These are phyloP conservation scores for Leccinum imitatum DNA, from an alignment of 768 basidiomycete species.

Conservation along the genomic window DNA sequence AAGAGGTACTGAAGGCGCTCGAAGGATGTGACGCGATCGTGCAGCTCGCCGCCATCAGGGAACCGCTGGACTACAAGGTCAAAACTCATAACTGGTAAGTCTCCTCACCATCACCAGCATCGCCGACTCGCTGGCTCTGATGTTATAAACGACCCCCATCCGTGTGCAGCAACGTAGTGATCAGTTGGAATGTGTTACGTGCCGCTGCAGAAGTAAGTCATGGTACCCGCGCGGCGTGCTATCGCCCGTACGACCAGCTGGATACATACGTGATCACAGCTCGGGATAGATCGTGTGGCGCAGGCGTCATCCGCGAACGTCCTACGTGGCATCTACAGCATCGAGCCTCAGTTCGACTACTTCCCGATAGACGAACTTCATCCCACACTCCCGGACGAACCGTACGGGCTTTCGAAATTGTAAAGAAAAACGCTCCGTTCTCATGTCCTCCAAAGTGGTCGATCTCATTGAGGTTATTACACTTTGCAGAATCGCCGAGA, in stretches of 20 bases:
- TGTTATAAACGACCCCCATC: background rate
- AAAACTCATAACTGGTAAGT: constrained; percentile 57
- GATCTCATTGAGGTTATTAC: background rate
- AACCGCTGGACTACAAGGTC: constrained; percentile 57
- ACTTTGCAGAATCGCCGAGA: background rate
- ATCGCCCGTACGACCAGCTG: background rate
- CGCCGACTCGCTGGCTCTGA: background rate
- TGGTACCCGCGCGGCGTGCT: background rate
- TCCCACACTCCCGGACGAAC: background rate
- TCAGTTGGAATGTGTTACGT: constrained; percentile 67
- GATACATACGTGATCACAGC: background rate
- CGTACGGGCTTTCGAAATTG: background rate
- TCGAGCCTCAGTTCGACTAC: background rate
- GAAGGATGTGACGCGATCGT: constrained; percentile 56
- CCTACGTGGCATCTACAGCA: background rate
- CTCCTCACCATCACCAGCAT: background rate
- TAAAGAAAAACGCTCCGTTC: background rate
- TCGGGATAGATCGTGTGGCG: constrained; percentile 35
- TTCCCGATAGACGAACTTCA: background rate
- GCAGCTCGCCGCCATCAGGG: constrained; percentile 48
- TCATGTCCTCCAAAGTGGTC: too few relatives aligned
- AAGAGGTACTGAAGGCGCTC: constrained; percentile 44
- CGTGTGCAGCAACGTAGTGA: constrained; percentile 60
- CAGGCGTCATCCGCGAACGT: constrained; percentile 46
- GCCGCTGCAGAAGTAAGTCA: constrained; percentile 58